phyloP scores from a whole-genome alignment of 23 red algal species.

The Agarophyton chilense region DNA sequence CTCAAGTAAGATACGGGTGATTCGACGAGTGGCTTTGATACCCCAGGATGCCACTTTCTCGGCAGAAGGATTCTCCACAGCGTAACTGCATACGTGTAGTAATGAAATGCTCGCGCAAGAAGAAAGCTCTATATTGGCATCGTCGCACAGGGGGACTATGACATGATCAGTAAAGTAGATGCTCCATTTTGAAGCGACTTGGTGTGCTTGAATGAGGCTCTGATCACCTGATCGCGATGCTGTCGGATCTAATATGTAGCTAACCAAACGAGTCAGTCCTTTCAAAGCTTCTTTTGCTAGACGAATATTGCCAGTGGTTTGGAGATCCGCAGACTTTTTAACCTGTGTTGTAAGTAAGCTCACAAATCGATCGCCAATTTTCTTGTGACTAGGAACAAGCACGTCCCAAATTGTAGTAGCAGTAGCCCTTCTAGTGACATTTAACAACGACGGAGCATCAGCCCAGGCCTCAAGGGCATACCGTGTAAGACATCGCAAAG shows the following conservation, averaged over 20 bases:
- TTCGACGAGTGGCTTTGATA: conserved; percentile 32
- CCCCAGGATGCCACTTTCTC: conserved; percentile 58
- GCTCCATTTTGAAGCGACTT: conserved; percentile 30
- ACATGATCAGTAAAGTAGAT: conserved; percentile 39
- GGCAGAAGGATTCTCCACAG: neutral
- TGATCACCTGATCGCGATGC: neutral
- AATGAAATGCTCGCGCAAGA: conserved; percentile 29
- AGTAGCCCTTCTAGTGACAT: conserved; percentile 28
- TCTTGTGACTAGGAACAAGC: conserved; percentile 30
- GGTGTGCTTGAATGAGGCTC: neutral
- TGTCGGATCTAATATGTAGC: conserved; percentile 5
- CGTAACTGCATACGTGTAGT: conserved; percentile 38
- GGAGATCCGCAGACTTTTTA: neutral
- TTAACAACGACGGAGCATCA: conserved; percentile 16
- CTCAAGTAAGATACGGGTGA: conserved; percentile 42
- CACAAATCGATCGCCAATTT: conserved; percentile 24
- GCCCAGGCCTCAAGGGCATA: conserved; percentile 18
- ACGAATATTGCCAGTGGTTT: neutral
- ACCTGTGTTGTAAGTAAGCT: neutral
- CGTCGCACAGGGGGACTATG: conserved; percentile 30
- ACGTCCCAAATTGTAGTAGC: conserved; percentile 45
- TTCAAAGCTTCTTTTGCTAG: conserved; percentile 7
- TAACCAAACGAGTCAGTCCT: neutral
- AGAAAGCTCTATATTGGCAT: neutral
- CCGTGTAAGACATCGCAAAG: conserved; percentile 17